Conservation (phyloP, 1,139 yeast species). For the Pichia kudriavzevii region DNA sequence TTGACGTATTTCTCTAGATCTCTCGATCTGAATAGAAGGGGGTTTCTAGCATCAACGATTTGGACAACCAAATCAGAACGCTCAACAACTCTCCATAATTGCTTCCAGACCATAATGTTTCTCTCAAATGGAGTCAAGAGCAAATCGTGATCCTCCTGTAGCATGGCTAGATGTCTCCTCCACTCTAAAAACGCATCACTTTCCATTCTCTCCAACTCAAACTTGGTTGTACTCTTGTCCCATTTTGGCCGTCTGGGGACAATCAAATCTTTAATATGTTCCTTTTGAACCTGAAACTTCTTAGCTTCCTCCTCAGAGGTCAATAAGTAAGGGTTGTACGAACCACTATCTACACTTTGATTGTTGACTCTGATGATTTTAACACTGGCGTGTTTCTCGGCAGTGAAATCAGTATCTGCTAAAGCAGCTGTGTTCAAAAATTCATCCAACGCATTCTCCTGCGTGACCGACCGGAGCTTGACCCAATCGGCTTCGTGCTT, state of each 20-base stretch:
- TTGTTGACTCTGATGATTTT: conserved; percentile 74
- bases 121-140: conserved; percentile 94
- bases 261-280: conserved; percentile 73
- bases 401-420: conserved; percentile 94
- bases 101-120: conserved; percentile 97
- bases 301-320: conserved; percentile 60
- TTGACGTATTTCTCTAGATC: conserved; percentile 82
- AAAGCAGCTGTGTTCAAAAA: conserved; percentile 90
- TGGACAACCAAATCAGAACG: conserved; percentile 92
- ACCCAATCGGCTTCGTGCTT: conserved; percentile 85
- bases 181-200: conserved; percentile 86
- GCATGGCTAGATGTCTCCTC: conserved; percentile 81
- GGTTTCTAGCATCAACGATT: conserved; percentile 96
- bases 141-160: conserved; percentile 78
- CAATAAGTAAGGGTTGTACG: conserved; percentile 42
- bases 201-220: conserved; percentile 80
- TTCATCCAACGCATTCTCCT: conserved; percentile 89
- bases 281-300: conserved; percentile 58
- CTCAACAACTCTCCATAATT: conserved; percentile 96
- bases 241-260: conserved; percentile 93
- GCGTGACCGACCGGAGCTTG: conserved; percentile 86
- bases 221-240: conserved; percentile 63
- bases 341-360: conserved; percentile 36
- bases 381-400: conserved; percentile 78
- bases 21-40: conserved; percentile 78